These are phyloP conservation scores for Lablab purpureus DNA, from an alignment of 306 rosid species.

Conservation along the genomic window DNA sequence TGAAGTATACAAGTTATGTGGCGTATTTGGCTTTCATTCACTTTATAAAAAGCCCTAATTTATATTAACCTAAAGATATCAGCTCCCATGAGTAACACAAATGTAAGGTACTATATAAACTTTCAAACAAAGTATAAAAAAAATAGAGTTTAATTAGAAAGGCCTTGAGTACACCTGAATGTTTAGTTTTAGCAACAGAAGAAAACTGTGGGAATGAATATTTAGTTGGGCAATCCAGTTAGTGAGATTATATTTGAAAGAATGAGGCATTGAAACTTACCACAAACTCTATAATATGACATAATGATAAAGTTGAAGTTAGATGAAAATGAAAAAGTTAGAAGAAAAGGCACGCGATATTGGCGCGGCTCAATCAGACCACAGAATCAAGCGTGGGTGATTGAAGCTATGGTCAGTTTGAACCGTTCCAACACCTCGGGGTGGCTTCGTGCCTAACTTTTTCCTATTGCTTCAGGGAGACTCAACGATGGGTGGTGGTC, in stretches of 20 bases:
- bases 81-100: too few relatives aligned
- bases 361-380: slow-evolving; percentile 64
- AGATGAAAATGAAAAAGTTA: too few relatives aligned
- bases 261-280: neutral
- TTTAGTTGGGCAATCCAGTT: neutral
- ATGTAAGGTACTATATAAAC: too few relatives aligned
- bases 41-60: too few relatives aligned
- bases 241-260: neutral
- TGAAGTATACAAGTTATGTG: too few relatives aligned
- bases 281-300: neutral
- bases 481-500: neutral
- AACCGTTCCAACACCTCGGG: slow-evolving; percentile 58
- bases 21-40: too few relatives aligned
- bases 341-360: slow-evolving; percentile 47
- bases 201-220: too few relatives aligned
- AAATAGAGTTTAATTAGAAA: too few relatives aligned
- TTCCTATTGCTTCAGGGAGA: neutral
- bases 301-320: neutral
- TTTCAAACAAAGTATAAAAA: too few relatives aligned
- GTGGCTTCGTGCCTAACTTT: slow-evolving; percentile 16
- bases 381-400: slow-evolving; percentile 23
- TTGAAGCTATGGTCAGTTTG: slow-evolving; percentile 51
- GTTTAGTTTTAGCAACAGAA: too few relatives aligned
- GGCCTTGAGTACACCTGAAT: neutral
- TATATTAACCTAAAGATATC: too few relatives aligned